Percentiles rank a stretch among this genome's conserved stretches.
These are phyloP conservation scores for Evernia prunastri DNA, from an alignment of 495 filamentous ascomycete genomes.

Conservation along the genomic window DNA sequence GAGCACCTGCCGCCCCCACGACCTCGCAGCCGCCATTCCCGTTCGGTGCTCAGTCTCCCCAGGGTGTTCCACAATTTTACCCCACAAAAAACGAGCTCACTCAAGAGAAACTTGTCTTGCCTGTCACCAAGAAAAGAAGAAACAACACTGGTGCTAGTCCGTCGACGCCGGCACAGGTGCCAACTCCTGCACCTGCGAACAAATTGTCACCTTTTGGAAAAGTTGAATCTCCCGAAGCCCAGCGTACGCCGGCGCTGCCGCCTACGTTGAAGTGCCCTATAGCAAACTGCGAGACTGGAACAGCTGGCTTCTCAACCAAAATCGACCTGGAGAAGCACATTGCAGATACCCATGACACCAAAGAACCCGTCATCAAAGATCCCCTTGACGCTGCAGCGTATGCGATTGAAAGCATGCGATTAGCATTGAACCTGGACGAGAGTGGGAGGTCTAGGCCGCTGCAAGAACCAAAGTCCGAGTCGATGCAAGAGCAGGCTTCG, in stretches of 20 bases:
- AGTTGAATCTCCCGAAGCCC: slow-evolving; percentile 34
- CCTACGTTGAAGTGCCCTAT: slow-evolving; percentile 41
- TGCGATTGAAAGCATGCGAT: slow-evolving; percentile 40
- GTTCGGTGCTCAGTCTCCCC: slow-evolving; percentile 63
- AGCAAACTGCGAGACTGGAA: slow-evolving; percentile 40
- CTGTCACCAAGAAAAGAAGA: slow-evolving; percentile 55
- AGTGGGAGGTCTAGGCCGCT: slow-evolving; percentile 30
- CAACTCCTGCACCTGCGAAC: slow-evolving; percentile 22
- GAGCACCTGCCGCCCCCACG: slow-evolving; percentile 58
- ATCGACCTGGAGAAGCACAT: slow-evolving; percentile 44
- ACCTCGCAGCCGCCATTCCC: slow-evolving; percentile 58
- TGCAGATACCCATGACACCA: slow-evolving; percentile 41
- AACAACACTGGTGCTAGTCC: slow-evolving; percentile 38
- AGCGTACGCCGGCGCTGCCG: slow-evolving; percentile 29
- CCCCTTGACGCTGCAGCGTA: slow-evolving; percentile 36
- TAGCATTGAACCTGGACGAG: slow-evolving; percentile 35
- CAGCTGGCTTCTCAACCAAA: slow-evolving; percentile 42
- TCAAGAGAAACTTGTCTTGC: slow-evolving; percentile 54
- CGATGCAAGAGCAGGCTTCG: slow-evolving; percentile 28
- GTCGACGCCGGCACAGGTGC: slow-evolving; percentile 32
- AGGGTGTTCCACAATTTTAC: slow-evolving; percentile 56
- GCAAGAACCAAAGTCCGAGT: slow-evolving; percentile 21
- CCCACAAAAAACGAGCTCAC: slow-evolving; percentile 38
- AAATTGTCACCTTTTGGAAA: slow-evolving; percentile 35
- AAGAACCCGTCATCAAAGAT: slow-evolving; percentile 41